Evolutionary conservation across 345 rosid genomes (phyloP).

Genomic region (Carallia pectinifolia): DNA sequence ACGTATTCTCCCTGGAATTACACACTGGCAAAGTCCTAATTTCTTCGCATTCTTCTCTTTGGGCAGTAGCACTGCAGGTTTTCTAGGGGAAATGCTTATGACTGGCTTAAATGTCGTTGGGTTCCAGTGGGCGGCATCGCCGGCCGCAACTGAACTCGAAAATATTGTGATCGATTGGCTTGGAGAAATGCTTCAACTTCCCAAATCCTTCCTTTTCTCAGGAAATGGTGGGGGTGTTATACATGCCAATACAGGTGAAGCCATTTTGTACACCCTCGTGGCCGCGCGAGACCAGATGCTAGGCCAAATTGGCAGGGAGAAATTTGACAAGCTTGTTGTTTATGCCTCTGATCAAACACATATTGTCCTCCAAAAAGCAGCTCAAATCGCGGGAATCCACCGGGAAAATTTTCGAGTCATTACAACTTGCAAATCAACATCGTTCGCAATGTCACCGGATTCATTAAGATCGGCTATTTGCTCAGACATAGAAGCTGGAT

Average conservation of each 20-base stretch:
- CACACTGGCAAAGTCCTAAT: conserved; percentile 48
- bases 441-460: conserved; percentile 19
- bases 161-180: conserved; percentile 46
- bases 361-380: conserved; percentile 28
- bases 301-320: conserved; percentile 15
- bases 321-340: conserved; percentile 31
- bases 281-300: conserved; percentile 40
- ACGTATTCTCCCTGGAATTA: conserved; percentile 42
- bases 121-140: conserved; percentile 48
- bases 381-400: conserved; percentile 44
- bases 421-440: conserved; percentile 26
- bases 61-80: conserved; percentile 28
- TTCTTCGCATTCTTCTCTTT: conserved; percentile 40
- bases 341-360: conserved; percentile 49
- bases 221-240: conserved; percentile 44
- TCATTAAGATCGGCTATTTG: conserved; percentile 8
- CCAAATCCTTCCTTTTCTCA: conserved; percentile 30
- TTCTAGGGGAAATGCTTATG: conserved; percentile 38
- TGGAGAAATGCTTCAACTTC: conserved; percentile 26
- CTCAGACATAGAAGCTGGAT: conserved; percentile 18
- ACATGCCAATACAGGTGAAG: conserved; percentile 39
- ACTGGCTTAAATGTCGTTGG: conserved; percentile 43
- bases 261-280: conserved; percentile 33
- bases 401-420: conserved; percentile 42
- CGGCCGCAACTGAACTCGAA: conserved; percentile 54